Conservation (phyloP, 2,329 filamentous ascomycete species). For the Orbilia quercus region DNA sequence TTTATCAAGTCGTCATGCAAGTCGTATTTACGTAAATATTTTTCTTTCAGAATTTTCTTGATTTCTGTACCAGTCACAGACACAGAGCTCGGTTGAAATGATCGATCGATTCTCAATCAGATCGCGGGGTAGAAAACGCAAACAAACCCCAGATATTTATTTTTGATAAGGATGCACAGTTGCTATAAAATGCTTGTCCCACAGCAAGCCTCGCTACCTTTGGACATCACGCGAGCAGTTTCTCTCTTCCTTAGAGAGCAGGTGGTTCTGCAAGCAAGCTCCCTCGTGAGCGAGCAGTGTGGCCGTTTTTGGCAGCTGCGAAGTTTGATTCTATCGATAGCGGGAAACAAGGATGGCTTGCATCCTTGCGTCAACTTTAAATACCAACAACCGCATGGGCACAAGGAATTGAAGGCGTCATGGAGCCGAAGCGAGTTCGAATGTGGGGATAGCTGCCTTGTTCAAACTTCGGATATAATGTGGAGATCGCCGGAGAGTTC, state of each 20-base stretch:
- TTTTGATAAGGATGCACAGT: background rate
- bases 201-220: constrained; percentile 27
- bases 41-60: background rate
- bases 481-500: constrained; percentile 20
- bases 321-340: constrained; percentile 23
- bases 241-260: constrained; percentile 22
- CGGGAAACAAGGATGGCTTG: constrained; percentile 32
- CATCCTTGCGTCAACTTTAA: constrained; percentile 16
- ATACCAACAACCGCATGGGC: constrained; percentile 10
- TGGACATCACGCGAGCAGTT: constrained; percentile 37
- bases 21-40: background rate
- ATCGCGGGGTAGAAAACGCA: background rate
- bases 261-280: constrained; percentile 30
- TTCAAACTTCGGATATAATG: constrained; percentile 17
- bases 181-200: background rate
- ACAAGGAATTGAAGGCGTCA: constrained; percentile 23
- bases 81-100: background rate
- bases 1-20: too few species aligned
- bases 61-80: constrained; percentile 11
- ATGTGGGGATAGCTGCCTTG: constrained; percentile 40
- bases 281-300: constrained; percentile 22
- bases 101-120: background rate
- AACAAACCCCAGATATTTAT: background rate
- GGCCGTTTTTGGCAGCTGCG: constrained; percentile 35
- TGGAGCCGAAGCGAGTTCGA: constrained; percentile 18